Base-by-base conservation (phyloP, 2,329 filamentous ascomycete species). In the Colletotrichum sidae region DNA sequence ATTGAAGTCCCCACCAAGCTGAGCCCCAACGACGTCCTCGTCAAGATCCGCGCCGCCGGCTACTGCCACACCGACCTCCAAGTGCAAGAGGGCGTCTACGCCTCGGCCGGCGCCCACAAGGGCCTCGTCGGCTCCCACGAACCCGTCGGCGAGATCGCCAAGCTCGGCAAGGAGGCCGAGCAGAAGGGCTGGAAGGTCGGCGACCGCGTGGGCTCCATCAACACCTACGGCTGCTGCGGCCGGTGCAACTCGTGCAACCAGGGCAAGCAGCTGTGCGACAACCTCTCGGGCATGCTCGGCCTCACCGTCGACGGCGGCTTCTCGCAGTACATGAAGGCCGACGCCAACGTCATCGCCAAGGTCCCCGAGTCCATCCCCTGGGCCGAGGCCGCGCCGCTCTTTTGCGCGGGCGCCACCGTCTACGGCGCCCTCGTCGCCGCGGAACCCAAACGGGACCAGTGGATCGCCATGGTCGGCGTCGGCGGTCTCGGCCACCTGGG, bases 111-210 rank as follows among this genome's bases (percentile, higher is more conserved):
- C 41, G 62, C 71, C 60, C 17, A 69, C 58, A 55, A 72, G 61
- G 60, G 60, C 2, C 55, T 67, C 5, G 68, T 73, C n/a, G 86
- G 88, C 56, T 68, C 62, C 2, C 89, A 92, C 72, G 89, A 92
- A 71, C 90, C 90, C 68, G 89, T 87, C 1, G 89, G 89, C 6
- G 80, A 82, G 52, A 82, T 91, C 13, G 81, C 86, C 39, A 84
- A 88, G 70, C 76, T 84, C 44, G 88, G 89, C 1, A 79, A 81
- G 12, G 80, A 70, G 44, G 68, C 65, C 5, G 52, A 46, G 41
- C 57, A 50, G 42, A 54, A 60, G 17, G 69, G 69, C 10, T 66
- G 67, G 15, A 52, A 84, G 68, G 81, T 84, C 62, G 88, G 89
- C 13, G 88, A 92, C 71, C 79, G 81, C 52, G 80, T 91, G 38